Evolutionary conservation across 1,284 basidiomycete species (phyloP), one percentile per base, ranked within the genome.

Genomic region (Anthracocystis setariae): DNA sequence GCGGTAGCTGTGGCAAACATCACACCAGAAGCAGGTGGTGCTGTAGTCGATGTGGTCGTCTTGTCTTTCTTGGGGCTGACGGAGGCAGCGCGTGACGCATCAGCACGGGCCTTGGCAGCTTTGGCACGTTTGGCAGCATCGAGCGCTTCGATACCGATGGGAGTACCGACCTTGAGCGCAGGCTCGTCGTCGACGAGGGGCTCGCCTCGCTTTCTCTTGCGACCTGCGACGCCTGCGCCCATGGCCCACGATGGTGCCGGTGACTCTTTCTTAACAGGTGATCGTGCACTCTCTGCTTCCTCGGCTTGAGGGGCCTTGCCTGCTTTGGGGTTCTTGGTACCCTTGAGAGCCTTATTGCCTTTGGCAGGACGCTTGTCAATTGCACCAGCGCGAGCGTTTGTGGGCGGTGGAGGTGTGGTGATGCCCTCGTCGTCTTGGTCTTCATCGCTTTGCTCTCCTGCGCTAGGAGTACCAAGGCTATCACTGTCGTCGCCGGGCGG

Each of bases 211-310:
- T 80, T 80, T 33, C 78, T 62, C 63, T 80, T 80, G 18, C 78
- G 63, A 18, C 72, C 66, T 12, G 76, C 74, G 39, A 74, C 42
- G 2, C 76, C 76, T 33, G 61, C 74, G 8, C 65, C 71, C 46
- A 62, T 55, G 4, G 71, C 64, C 74, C 72, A 74, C 7, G 55
- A 86, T 20, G 73, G 67, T 23, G 62, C 54, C 8, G 91, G 91
- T 81, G 65, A 69, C 42, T 89, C 89, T 38, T 90, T 90, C 87
- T 91, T 91, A 17, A 65, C 46, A 1, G 87, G 88, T 40, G 84
- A 85, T 25, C 46, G 27, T 37, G 83, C 78, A n/a, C 83, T 81
- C 18, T 50, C 56, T 44, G 87, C 42, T 82, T 62, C 49, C 2
- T 32, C 47, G 10, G 47, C 61, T 40, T 42, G 40, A 24, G 53